Base-by-base conservation (phyloP, 1,284 basidiomycete species). In the Tremellales sp. region DNA sequence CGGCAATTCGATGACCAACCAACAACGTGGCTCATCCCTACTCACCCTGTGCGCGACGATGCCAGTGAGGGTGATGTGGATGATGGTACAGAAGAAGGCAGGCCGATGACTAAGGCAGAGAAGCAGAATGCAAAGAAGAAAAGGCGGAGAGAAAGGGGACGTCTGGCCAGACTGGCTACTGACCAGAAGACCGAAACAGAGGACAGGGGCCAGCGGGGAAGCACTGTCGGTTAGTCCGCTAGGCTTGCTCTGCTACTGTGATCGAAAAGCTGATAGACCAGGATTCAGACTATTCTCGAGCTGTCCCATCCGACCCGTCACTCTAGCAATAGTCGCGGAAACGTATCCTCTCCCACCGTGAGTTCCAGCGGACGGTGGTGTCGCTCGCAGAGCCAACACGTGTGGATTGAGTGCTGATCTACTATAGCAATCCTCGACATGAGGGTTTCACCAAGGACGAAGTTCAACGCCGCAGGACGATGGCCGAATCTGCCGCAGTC, bases 81-180 rank as follows among this genome's bases (percentile, higher is more conserved):
- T 1, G 48, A 33, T 26, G 58, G 54, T 19, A 52, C 47, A 3
- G 54, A 58, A 19, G 56, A 45, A 10, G 49, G 51, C 8, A 47
- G 56, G 21, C 51, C 62, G 7, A 56, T 72, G 61, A 72, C 66
- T 17, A 72, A 72, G 44, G 66, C 65, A 13, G 69, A 72, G 52
- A 67, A 68, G 49, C 67, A 66, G 50, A 72, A 67, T 51, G 69
- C 69, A 6, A 70, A 70, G 58, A 71, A 71, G 65, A 67, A 65
- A 42, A 52, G 69, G 24, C 45, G 66, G 36, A 69, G 67, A 44
- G 66, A 72, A 54, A 48, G 68, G 40, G 68, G 69, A 40, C 53
- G 64, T n/a, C 35, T 40, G 4, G 45, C 51, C 25, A 60, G 51
- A 43, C 37, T 45, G 2, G 54, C 46, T 13, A 26, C 23, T 17